Conservation (phyloP, 2,329 filamentous ascomycete genomes). For the Neofusicoccum ribis region DNA sequence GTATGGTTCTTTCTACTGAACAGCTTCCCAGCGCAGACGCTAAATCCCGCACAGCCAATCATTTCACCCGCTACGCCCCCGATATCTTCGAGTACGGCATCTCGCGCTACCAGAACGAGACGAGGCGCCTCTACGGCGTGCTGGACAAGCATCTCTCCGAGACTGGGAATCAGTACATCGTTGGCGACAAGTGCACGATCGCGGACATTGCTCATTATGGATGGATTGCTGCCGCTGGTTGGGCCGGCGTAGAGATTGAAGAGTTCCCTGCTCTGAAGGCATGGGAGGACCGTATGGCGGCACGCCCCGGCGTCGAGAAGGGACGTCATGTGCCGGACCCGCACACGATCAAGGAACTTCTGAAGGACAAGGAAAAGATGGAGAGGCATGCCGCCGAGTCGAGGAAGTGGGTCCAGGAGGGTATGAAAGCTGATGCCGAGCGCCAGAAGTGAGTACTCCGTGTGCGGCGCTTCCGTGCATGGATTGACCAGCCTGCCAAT, state of each 20-base stretch:
- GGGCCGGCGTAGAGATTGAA: conserved; percentile 67
- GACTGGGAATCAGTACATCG: conserved; percentile 53
- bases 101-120: conserved; percentile 80
- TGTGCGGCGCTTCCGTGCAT: neutral
- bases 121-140: conserved; percentile 75
- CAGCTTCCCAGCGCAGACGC: neutral
- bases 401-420: conserved; percentile 66
- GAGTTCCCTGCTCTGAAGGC: conserved; percentile 75
- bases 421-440: conserved; percentile 68
- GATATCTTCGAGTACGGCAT: conserved; percentile 82
- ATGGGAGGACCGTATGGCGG: conserved; percentile 72
- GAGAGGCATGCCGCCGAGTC: conserved; percentile 57
- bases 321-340: conserved; percentile 69
- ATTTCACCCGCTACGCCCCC: conserved; percentile 62
- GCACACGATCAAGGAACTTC: conserved; percentile 61
- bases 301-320: conserved; percentile 71
- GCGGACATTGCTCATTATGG: conserved; percentile 81
- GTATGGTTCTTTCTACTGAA: neutral
- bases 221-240: conserved; percentile 65
- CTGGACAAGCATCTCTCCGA: conserved; percentile 67
- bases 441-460: conserved; percentile 32
- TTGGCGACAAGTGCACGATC: conserved; percentile 61
- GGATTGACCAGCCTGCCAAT: neutral
- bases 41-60: conserved; percentile 53
- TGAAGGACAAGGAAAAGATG: conserved; percentile 58